These are phyloP conservation scores for Metschnikowia corniflorae DNA, from an alignment of 805 yeast genomes.

Conservation along the genomic window DNA sequence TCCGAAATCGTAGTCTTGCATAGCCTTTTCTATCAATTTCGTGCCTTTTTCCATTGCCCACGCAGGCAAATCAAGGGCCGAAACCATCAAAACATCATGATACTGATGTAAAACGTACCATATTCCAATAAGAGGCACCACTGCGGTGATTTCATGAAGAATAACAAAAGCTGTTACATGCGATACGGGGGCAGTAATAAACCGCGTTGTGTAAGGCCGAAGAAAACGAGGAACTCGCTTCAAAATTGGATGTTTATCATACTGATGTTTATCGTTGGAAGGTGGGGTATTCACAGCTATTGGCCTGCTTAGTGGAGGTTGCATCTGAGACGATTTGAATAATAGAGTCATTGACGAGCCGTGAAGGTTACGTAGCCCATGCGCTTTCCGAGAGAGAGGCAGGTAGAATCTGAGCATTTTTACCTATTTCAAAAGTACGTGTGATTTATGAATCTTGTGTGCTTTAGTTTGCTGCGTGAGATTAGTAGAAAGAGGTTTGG, in stretches of 20 bases:
- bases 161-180: constrained; percentile 62
- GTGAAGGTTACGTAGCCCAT: constrained; percentile 1
- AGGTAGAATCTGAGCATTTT: constrained; percentile 4
- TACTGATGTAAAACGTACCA: constrained; percentile 64
- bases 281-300: constrained; percentile 3
- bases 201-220: constrained; percentile 46
- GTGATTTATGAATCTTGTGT: no score
- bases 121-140: constrained; percentile 61
- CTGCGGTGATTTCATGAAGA: constrained; percentile 73
- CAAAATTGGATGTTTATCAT: constrained; percentile 27
- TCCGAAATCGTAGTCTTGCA: constrained; percentile 34
- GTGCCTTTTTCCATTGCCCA: constrained; percentile 61
- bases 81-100: constrained; percentile 41
- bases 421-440: no score
- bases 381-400: neutral
- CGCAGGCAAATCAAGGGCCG: constrained; percentile 50
- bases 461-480: no score
- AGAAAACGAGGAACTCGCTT: constrained; percentile 48
- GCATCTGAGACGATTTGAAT: constrained; percentile 3
- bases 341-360: constrained; percentile 4
- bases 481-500: no score
- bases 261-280: constrained; percentile 4
- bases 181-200: constrained; percentile 55
- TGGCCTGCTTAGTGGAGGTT: constrained; percentile 6
- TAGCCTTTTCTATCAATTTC: constrained; percentile 51